Conservation (phyloP, 1,284 basidiomycete species). For the Marasmius fiardii region DNA sequence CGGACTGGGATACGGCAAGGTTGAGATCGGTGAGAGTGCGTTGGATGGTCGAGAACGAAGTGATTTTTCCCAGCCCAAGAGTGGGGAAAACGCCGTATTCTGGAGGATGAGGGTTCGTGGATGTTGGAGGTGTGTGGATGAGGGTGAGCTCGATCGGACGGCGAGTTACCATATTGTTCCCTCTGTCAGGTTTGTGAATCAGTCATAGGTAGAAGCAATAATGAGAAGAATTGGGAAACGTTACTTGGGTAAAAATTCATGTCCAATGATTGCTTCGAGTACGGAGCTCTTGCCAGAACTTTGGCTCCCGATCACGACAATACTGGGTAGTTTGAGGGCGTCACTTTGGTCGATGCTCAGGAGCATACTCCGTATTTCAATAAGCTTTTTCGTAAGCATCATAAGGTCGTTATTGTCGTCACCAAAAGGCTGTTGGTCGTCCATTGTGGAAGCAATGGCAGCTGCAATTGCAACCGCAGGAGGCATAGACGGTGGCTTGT, state of each 20-base stretch:
- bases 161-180: constrained; percentile 99
- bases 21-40: constrained; percentile 94
- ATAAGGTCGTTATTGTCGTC: constrained; percentile 72
- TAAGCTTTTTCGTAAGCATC: constrained; percentile 92
- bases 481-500: constrained; percentile 48
- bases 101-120: constrained; percentile 51
- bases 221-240: neutral
- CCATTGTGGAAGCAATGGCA: constrained; percentile 69
- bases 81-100: constrained; percentile 96
- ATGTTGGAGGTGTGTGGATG: constrained; percentile 75
- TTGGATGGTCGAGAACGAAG: constrained; percentile 89
- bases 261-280: constrained; percentile 95
- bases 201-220: constrained; percentile 11
- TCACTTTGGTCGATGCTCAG: constrained; percentile 95
- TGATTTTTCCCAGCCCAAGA: constrained; percentile 84
- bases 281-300: constrained; percentile 98
- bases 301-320: constrained; percentile 98
- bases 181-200: constrained; percentile 45
- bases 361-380: constrained; percentile 93
- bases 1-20: constrained; percentile 83
- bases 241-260: constrained; percentile 97
- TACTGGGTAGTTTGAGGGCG: constrained; percentile 90
- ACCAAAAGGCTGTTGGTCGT: constrained; percentile 36
- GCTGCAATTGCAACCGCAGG: constrained; percentile 74
- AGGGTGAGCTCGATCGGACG: constrained; percentile 97